These are phyloP conservation scores for Syzygium jambos DNA, from an alignment of 345 rosid genomes.

Conservation along the genomic window DNA sequence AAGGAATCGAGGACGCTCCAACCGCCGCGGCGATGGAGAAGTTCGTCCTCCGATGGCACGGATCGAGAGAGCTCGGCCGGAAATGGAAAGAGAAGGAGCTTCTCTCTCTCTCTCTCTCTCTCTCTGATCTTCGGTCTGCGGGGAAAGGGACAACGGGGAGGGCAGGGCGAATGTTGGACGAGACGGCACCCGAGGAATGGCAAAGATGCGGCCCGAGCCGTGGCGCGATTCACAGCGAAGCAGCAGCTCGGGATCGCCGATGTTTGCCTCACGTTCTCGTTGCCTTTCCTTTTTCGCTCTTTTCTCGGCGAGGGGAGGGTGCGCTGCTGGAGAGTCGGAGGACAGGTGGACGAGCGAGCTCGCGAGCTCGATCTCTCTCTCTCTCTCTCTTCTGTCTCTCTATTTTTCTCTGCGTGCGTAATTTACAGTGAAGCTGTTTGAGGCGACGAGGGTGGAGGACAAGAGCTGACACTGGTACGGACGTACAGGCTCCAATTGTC, in stretches of 20 bases:
- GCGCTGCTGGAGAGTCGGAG: neutral
- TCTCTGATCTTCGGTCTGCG: neutral
- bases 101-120: neutral
- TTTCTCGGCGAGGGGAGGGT: neutral
- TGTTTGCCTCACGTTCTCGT: neutral
- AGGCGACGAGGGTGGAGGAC: neutral
- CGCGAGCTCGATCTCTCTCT: too few relatives aligned
- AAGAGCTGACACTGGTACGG: neutral
- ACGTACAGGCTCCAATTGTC: neutral
- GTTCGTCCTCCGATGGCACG: neutral
- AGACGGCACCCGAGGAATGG: neutral
- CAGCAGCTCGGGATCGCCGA: neutral
- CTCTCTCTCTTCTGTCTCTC: neutral
- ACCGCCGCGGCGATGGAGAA: neutral
- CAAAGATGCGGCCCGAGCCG: neutral
- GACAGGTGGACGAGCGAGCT: neutral
- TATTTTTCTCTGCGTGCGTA: neutral
- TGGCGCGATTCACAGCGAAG: neutral
- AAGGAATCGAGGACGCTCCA: neutral
- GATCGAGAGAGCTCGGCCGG: neutral
- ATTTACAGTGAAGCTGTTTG: neutral
- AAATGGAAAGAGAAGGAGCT: neutral
- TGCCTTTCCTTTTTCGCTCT: neutral
- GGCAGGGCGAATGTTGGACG: neutral
- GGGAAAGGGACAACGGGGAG: neutral